Evolutionary conservation across 345 rosid species (phyloP).

Genomic region (Eucalyptus marginata): DNA sequence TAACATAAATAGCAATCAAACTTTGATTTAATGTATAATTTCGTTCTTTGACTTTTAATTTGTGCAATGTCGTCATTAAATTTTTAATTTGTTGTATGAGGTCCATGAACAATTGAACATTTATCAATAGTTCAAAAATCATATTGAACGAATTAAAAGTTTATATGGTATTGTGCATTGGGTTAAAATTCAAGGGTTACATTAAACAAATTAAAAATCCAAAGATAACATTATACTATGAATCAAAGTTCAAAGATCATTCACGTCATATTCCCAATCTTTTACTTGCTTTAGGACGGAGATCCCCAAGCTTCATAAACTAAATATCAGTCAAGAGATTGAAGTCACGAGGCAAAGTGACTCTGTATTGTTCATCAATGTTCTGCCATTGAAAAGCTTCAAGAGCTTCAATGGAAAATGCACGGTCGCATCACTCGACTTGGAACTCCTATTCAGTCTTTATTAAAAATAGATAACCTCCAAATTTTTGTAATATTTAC

Average conservation of each 20-base stretch:
- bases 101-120: fast-evolving
- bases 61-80: background rate
- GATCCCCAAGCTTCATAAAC: background rate
- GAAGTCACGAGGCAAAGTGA: background rate
- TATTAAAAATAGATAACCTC: background rate
- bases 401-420: background rate
- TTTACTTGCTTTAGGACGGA: background rate
- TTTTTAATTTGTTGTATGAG: background rate
- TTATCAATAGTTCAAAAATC: fast-evolving
- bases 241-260: background rate
- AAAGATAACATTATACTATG: fast-evolving
- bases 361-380: background rate
- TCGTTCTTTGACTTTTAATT: background rate
- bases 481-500: background rate
- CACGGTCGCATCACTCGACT: background rate
- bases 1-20: background rate
- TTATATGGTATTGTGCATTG: fast-evolving
- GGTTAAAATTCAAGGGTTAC: fast-evolving
- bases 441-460: background rate
- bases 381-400: background rate
- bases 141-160: background rate
- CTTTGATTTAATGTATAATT: background rate
- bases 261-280: background rate
- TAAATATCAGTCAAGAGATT: background rate
- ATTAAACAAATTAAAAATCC: background rate